Evolutionary conservation across 768 basidiomycete species (phyloP), one percentile per base, ranked within the genome.

Genomic region (Trametes coccinea): DNA sequence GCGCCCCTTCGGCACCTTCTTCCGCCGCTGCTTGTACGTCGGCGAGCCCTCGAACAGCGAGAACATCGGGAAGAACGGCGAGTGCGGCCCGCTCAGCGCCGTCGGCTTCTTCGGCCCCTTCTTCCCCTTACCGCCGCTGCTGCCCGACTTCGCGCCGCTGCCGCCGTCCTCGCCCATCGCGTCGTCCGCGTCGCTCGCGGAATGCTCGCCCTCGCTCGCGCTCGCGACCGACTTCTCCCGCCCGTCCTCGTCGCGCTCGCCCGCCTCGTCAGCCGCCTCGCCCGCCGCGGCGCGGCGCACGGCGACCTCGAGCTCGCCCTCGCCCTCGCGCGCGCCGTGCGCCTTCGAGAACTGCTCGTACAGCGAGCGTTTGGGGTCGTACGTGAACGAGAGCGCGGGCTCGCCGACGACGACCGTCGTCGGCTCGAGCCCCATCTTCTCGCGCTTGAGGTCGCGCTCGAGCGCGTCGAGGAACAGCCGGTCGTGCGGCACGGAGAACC

Each of bases 401-500:
- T 96, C 95, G 56, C 92, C 86, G 7, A 77, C 72, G 31, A 87
- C 77, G 47, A 74, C 81, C 2, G 95, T 96, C 2, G 95, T 96
- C 0, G 94, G 83, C 71, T 94, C 92, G 44, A 84, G 80, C 0
- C 92, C 91, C 80, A 90, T 89, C 76, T 95, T 96, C 75, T 97
- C 95, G 34, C 95, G 85, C 78, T 96, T 97, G 59, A 97, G 84
- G 73, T 98, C 95, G 50, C 95, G 89, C 73, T 98, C 95, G 50
- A 98, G 84, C 17, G 95, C 95, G 71, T 98, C 95, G 54, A 98
- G 86, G 81, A 97, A 98, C 57, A 98, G 88, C 37, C 95, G 89
- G 73, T 98, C 95, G 63, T 98, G 95, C 2, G 95, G 95, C 5
- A 98, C 95, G 5, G 94, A 95, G 77, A 93, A 97, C 93, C 93